Percentiles rank a stretch among this genome's conserved stretches.
phyloP scores from a whole-genome alignment of 345 rosid genomes.

The Streptanthus diversifolius region DNA sequence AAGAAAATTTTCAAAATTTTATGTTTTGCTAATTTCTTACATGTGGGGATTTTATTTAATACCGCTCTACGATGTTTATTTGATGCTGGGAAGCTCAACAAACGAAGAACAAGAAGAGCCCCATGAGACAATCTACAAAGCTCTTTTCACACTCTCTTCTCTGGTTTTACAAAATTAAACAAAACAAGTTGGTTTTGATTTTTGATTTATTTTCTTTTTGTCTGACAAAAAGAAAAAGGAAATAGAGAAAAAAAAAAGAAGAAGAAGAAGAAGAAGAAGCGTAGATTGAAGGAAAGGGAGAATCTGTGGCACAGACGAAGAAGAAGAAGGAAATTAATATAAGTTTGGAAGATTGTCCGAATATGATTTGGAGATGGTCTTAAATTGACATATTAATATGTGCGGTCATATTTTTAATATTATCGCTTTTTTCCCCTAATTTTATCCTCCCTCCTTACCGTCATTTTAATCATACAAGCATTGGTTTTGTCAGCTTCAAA shows the following conservation, averaged over 20 bases:
- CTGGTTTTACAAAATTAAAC: background rate
- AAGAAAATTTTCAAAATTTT: background rate
- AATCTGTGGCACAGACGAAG: slow-evolving; percentile 32
- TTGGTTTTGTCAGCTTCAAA: background rate
- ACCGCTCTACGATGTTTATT: slow-evolving; percentile 39
- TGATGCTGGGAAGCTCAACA: slow-evolving; percentile 42
- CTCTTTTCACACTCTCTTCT: slow-evolving; percentile 28
- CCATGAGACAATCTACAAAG: slow-evolving; percentile 19
- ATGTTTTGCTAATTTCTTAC: slow-evolving; percentile 39
- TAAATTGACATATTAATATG: slow-evolving; percentile 26
- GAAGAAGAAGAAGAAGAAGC: slow-evolving; percentile 19
- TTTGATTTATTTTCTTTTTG: background rate
- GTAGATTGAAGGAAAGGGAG: slow-evolving; percentile 25
- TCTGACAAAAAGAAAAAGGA: background rate
- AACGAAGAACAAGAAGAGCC: slow-evolving; percentile 32
- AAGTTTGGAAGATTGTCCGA: slow-evolving; percentile 32
- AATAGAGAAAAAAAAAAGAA: background rate
- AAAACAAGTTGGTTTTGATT: background rate
- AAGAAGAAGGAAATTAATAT: slow-evolving; percentile 20
- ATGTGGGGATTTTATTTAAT: slow-evolving; percentile 19
- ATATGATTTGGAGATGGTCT: slow-evolving; percentile 31
- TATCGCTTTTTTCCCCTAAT: background rate
- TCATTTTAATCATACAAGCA: slow-evolving; percentile 3
- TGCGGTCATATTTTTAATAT: slow-evolving; percentile 23
- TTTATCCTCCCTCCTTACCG: slow-evolving; percentile 19